Evolutionary conservation across 495 filamentous ascomycete species (phyloP), one percentile per base, ranked within the genome.

Genomic region (Lepidopterella palustris): DNA sequence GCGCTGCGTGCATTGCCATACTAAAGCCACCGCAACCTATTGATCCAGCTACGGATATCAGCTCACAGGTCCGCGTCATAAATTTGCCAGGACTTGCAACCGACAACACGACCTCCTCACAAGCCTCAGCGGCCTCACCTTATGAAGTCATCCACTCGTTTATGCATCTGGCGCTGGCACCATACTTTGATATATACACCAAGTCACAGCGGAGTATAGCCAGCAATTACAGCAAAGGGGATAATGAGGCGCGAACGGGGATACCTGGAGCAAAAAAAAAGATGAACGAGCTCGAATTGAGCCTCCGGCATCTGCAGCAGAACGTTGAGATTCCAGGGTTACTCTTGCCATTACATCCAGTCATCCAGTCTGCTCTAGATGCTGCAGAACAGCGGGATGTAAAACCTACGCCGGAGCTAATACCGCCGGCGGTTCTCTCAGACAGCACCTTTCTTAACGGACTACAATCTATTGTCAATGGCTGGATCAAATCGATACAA

Each of bases 401-500:
- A 15, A 87, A 85, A 63, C 81, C 88, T 15, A 82, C 84, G 0
- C 78, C 89, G 20, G 91, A 96, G 35, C 68, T 89, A 52, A 87
- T 98, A 53, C 87, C 89, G 27, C 60, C 81, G 4, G 71, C 78
- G 2, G 76, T 92, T 23, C 76, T 97, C 23, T 80, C 86, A 40
- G 93, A 95, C 72, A 95, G 87, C 71, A 83, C 83, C 11, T 95
- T 97, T 64, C 83, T 96, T 55, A 99, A 99, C 71, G 92, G 86
- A 60, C 78, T 99, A 26, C 95, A 97, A 69, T 87, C 88, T 54
- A 91, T 83, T 13, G 93, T 96, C 49, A 97, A 96, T 75, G 82
- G 84, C 62, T 99, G 93, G 93, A 97, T 97, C 73, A 90, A 95
- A 75, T 95, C 92, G 9, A 97, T 99, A 60, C 91, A 95, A 73